Conservation (phyloP, 225 moss, liverwort and hornwort species). For the Neckera pumila region DNA sequence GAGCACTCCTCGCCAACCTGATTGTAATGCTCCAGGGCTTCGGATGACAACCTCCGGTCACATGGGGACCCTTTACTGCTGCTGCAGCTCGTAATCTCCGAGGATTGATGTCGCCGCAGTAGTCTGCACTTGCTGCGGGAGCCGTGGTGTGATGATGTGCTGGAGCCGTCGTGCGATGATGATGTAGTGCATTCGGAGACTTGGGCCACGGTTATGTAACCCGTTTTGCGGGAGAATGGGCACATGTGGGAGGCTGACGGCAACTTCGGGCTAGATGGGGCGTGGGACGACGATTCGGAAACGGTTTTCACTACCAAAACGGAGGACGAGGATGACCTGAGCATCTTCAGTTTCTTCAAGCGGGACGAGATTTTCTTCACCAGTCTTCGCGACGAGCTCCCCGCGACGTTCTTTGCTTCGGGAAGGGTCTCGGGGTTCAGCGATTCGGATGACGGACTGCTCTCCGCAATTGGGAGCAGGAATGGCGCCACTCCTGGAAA, state of each 20-base stretch:
- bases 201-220: background rate
- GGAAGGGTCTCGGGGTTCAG: background rate
- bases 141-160: background rate
- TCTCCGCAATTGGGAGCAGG: constrained; percentile 11
- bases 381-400: constrained; percentile 2
- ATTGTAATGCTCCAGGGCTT: background rate
- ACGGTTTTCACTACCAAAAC: background rate
- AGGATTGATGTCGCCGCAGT: constrained; percentile 1
- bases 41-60: background rate
- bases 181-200: background rate
- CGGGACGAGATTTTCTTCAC: constrained; percentile 13
- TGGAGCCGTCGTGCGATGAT: background rate
- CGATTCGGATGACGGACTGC: background rate
- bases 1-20: background rate
- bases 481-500: background rate
- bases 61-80: background rate
- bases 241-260: background rate
- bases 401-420: background rate
- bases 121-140: background rate
- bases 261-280: background rate
- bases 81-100: background rate
- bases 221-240: background rate
- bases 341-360: constrained; percentile 7
- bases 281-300: background rate
- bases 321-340: background rate